Conservation (phyloP, 495 filamentous ascomycete genomes). For the Geoglossum glabrum region DNA sequence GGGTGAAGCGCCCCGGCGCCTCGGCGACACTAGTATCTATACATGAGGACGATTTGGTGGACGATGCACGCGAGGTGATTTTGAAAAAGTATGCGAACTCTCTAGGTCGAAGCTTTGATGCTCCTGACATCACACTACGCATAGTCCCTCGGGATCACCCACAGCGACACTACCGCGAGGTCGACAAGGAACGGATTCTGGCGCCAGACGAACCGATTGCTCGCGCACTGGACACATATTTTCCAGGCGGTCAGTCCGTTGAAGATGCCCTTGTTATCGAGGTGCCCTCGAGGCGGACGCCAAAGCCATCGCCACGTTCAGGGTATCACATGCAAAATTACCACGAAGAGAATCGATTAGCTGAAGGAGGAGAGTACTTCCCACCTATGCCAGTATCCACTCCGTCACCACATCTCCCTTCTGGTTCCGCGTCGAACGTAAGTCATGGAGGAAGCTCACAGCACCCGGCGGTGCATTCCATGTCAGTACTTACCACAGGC, state of each 20-base stretch:
- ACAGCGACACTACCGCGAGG: conserved; percentile 21
- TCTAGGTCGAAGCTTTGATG: conserved; percentile 67
- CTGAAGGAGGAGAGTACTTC: conserved; percentile 75
- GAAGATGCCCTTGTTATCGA: conserved; percentile 88
- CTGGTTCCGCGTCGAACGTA: conserved; percentile 14
- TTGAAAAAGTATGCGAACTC: conserved; percentile 86
- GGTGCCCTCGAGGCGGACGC: conserved; percentile 62
- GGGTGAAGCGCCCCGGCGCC: conserved; percentile 70
- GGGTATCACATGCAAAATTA: conserved; percentile 32
- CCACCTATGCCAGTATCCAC: conserved; percentile 48
- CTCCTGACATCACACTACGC: conserved; percentile 63
- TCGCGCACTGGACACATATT: conserved; percentile 63
- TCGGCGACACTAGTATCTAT: conserved; percentile 78
- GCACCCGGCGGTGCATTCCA: conserved; percentile 26
- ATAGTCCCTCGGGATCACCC: conserved; percentile 31
- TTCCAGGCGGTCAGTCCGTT: conserved; percentile 68
- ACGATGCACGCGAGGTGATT: conserved; percentile 86
- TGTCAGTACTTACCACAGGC: conserved; percentile 60
- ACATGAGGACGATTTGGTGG: conserved; percentile 74
- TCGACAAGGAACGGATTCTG: conserved; percentile 39
- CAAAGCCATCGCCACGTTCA: conserved; percentile 53
- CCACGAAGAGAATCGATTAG: conserved; percentile 40
- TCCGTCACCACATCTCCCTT: conserved; percentile 22
- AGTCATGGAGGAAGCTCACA: conserved; percentile 4
- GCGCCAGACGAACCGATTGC: conserved; percentile 75